phyloP scores from a whole-genome alignment of 768 basidiomycete genomes.

The Trametes meyenii region DNA sequence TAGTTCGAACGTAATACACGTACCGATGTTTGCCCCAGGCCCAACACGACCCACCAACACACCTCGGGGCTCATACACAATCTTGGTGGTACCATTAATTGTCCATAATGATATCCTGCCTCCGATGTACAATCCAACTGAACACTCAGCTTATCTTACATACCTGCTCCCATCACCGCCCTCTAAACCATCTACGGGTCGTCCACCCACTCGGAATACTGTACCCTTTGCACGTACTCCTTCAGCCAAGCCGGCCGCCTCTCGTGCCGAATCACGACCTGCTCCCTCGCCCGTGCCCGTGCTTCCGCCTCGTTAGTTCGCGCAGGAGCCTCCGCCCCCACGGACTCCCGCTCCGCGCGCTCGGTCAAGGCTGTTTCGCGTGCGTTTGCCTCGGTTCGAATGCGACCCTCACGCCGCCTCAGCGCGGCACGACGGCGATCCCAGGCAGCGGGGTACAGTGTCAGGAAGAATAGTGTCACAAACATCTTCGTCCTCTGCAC shows the following conservation, averaged over 20 bases:
- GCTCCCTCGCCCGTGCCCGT: conserved; percentile 42
- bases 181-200: conserved; percentile 45
- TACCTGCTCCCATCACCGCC: no score
- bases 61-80: no score
- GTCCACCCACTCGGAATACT: conserved; percentile 69
- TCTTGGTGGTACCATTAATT: no score
- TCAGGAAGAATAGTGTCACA: conserved; percentile 55
- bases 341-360: conserved; percentile 24
- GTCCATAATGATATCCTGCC: conserved; percentile 9
- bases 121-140: conserved; percentile 11
- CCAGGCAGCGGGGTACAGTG: conserved; percentile 76
- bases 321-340: conserved; percentile 31
- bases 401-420: conserved; percentile 61
- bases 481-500: conserved; percentile 57
- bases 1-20: no score
- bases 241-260: conserved; percentile 64
- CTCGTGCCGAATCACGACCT: conserved; percentile 51
- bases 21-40: no score
- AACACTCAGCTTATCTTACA: conserved; percentile 2
- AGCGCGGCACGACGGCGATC: conserved; percentile 63
- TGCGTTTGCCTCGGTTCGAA: conserved; percentile 65
- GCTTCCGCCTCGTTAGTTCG: conserved; percentile 34
- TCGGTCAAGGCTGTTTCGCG: conserved; percentile 29
- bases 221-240: conserved; percentile 65
- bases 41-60: no score